Percentiles rank a stretch among this genome's conserved stretches.
phyloP scores from a whole-genome alignment of 192 early-diverging fungal species.

The Chytriomyces sp. region DNA sequence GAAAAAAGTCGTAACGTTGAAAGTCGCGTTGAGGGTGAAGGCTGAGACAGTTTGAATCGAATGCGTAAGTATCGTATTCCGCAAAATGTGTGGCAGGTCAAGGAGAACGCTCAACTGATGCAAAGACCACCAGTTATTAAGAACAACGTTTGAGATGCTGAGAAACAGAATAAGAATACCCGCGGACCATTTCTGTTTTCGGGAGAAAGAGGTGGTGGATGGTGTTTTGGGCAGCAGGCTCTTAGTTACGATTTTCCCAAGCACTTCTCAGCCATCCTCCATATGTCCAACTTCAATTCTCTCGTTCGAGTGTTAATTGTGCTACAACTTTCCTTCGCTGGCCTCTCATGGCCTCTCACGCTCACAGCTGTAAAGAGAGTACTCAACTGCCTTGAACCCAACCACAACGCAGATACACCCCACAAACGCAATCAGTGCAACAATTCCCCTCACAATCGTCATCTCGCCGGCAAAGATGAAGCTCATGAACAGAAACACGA shows the following conservation, averaged over 20 bases:
- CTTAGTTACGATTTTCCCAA: too few relatives aligned
- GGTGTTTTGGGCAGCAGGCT: too few relatives aligned
- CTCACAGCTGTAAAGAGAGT: too few relatives aligned
- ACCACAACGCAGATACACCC: constrained; percentile 95
- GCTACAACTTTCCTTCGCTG: too few relatives aligned
- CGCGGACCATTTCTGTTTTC: constrained; percentile 92
- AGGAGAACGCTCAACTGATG: constrained; percentile 51
- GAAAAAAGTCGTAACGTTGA: constrained; percentile 93
- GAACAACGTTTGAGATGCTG: constrained; percentile 84
- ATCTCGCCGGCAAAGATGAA: constrained; percentile 87
- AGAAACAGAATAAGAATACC: constrained; percentile 90
- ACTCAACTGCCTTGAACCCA: constrained; percentile 99
- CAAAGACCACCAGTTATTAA: constrained; percentile 97
- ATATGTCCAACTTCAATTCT: too few relatives aligned
- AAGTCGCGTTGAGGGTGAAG: constrained; percentile 2
- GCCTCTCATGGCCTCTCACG: too few relatives aligned
- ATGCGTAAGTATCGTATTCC: neutral
- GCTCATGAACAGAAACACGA: constrained; percentile 90
- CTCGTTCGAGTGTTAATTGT: too few relatives aligned
- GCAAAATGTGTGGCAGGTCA: neutral
- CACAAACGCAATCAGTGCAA: constrained; percentile 73
- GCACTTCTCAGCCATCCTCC: too few relatives aligned
- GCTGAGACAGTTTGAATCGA: neutral
- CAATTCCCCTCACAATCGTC: constrained; percentile 66
- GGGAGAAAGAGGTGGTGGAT: too few relatives aligned